Evolutionary conservation across 1,284 basidiomycete species (phyloP).

Genomic region (Moesziomyces globuligerus): DNA sequence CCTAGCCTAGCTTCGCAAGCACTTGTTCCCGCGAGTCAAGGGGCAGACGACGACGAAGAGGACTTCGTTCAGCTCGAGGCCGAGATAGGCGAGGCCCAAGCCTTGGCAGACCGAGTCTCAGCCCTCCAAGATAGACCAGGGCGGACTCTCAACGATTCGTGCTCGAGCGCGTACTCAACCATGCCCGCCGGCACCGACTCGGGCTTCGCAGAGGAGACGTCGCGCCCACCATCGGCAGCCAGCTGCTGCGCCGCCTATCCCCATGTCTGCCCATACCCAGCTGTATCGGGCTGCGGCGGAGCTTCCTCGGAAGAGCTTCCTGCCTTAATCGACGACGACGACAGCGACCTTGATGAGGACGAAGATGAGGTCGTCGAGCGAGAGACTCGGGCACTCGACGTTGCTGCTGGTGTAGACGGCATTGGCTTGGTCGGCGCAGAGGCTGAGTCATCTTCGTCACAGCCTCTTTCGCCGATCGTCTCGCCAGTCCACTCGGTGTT

Average conservation of each 20-base stretch:
- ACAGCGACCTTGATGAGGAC: constrained; percentile 45
- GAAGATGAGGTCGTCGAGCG: constrained; percentile 24
- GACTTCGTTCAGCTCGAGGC: constrained; percentile 39
- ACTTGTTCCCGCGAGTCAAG: neutral
- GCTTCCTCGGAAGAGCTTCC: constrained; percentile 44
- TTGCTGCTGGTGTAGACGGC: neutral
- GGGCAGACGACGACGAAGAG: constrained; percentile 10
- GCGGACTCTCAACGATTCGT: constrained; percentile 11
- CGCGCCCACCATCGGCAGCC: constrained; percentile 20
- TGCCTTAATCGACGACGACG: constrained; percentile 38
- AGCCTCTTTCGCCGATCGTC: constrained; percentile 23
- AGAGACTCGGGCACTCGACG: neutral
- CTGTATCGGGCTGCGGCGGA: constrained; percentile 8
- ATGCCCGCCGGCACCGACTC: constrained; percentile 14
- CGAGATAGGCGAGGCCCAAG: neutral
- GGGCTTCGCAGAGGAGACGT: constrained; percentile 32
- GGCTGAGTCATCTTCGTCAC: constrained; percentile 5
- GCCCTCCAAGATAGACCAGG: neutral
- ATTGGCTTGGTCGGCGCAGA: constrained; percentile 6
- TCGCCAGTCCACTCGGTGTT: constrained; percentile 28
- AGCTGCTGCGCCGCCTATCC: constrained; percentile 43
- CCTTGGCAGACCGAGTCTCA: neutral
- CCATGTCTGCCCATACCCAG: constrained; percentile 44
- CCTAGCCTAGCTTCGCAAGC: neutral
- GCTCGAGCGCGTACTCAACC: constrained; percentile 8